Conservation (phyloP, 495 filamentous ascomycete species). For the Penicillium canariense region DNA sequence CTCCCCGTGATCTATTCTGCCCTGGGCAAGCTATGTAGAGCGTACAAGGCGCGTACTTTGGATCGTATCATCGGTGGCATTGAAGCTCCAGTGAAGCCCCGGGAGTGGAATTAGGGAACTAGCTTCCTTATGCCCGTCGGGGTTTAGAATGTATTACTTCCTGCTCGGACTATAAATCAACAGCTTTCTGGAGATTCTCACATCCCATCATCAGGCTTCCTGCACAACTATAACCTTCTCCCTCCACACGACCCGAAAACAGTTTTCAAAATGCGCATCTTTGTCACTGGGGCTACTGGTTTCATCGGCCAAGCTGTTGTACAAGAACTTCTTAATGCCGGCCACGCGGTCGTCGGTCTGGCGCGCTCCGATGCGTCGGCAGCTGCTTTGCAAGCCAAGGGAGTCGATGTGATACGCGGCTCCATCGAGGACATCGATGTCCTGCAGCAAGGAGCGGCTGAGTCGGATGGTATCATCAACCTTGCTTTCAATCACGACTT, state of each 20-base stretch:
- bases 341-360: constrained; percentile 44
- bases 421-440: constrained; percentile 34
- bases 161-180: too few species aligned
- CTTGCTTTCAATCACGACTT: constrained; percentile 49
- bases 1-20: too few species aligned
- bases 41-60: not conserved
- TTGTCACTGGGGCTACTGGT: constrained; percentile 50
- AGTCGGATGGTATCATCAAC: constrained; percentile 44
- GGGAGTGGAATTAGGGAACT: not conserved
- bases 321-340: constrained; percentile 36
- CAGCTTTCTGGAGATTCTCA: not conserved
- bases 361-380: constrained; percentile 37
- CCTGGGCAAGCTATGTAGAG: not conserved
- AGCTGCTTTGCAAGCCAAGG: constrained; percentile 24
- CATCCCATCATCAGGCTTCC: not conserved
- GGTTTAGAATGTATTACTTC: not conserved
- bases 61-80: not conserved
- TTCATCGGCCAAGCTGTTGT: constrained; percentile 45
- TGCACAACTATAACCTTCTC: not conserved
- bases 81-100: not conserved
- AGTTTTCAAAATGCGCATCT: constrained; percentile 28
- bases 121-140: not conserved
- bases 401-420: constrained; percentile 35
- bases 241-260: not conserved
- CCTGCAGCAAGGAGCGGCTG: constrained; percentile 33